Evolutionary conservation across 441 rosid species (phyloP), one percentile per base, ranked within the genome.

Genomic region (Populus trichocarpa): DNA sequence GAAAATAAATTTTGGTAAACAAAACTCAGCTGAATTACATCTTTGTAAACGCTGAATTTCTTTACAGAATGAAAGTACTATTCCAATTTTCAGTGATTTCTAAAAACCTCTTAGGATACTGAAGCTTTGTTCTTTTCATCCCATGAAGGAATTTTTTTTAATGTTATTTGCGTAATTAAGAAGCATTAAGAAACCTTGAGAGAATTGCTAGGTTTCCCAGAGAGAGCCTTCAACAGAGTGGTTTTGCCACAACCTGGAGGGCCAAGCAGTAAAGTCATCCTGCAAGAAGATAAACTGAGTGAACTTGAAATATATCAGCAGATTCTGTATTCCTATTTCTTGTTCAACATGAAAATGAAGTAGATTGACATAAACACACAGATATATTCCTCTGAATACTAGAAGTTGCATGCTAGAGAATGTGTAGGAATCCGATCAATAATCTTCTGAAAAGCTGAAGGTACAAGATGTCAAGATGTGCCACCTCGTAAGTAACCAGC

Each of bases 161-260:
- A 26, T 8, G 32, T 26, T 4, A 1, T 13, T 18, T 11, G 30
- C 2, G 36, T 33, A 33, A 33, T 33, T 33, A 33, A 33, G 16
- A 28, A 57, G 57, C 13, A 11, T 76, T 30, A 53, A 46, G 64
- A 42, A 79, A 92, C 95, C 93, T 89, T 85, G 72, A 88, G 87
- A 69, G 90, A 88, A 72, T 75, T 83, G 74, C 71, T 40, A 69
- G 85, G 81, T 78, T 85, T 85, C 65, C 93, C 95, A 5, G 92
- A 80, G 8, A 92, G 88, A 6, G 93, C 90, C n/a, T 71, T 75
- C 71, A 91, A 67, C 4, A 89, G 75, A 20, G 91, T 90, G 70
- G 92, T 88, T 84, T 92, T 91, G 14, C 97, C 95, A 63, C 92
- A 86, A 35, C 97, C 92, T 72, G 94, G 97, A 67, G 91, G 93